These are phyloP conservation scores for Sporormia fimetaria DNA, from an alignment of 495 filamentous ascomycete genomes.

Conservation along the genomic window DNA sequence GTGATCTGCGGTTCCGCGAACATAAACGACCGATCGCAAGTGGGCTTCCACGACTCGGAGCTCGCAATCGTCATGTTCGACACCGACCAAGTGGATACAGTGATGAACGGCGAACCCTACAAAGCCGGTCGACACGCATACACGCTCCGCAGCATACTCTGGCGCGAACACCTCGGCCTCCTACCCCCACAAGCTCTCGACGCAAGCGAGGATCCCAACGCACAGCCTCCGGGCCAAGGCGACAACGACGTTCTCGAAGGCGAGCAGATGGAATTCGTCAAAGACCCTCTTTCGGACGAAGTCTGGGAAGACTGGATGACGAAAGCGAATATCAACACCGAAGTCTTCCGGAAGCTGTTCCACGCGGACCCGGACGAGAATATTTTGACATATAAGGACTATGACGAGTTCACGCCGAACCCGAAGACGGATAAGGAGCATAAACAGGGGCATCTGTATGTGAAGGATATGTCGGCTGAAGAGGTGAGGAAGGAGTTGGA, in stretches of 20 bases:
- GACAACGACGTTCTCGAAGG: constrained; percentile 58
- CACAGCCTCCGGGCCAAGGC: constrained; percentile 64
- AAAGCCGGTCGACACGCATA: constrained; percentile 65
- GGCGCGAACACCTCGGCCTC: constrained; percentile 87
- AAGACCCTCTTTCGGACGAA: constrained; percentile 66
- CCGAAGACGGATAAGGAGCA: constrained; percentile 42
- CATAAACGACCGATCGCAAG: constrained; percentile 86
- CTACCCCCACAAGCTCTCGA: constrained; percentile 64
- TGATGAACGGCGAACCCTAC: constrained; percentile 69
- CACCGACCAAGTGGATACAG: constrained; percentile 54
- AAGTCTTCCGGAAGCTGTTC: constrained; percentile 79
- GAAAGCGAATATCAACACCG: constrained; percentile 65
- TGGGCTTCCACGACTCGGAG: constrained; percentile 83
- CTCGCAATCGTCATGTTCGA: constrained; percentile 90
- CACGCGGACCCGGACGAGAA: constrained; percentile 85
- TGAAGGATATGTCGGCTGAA: constrained; percentile 54
- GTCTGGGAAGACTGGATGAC: constrained; percentile 79
- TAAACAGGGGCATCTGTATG: constrained; percentile 76
- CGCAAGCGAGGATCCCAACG: constrained; percentile 61
- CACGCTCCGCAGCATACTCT: constrained; percentile 72
- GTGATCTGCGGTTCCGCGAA: constrained; percentile 82
- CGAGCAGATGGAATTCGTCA: constrained; percentile 61
- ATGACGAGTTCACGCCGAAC: constrained; percentile 50
- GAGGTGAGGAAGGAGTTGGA: constrained; percentile 67
- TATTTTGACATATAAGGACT: constrained; percentile 66